Base-by-base conservation (phyloP, 2,329 filamentous ascomycete species). In the Neurospora sp. region DNA sequence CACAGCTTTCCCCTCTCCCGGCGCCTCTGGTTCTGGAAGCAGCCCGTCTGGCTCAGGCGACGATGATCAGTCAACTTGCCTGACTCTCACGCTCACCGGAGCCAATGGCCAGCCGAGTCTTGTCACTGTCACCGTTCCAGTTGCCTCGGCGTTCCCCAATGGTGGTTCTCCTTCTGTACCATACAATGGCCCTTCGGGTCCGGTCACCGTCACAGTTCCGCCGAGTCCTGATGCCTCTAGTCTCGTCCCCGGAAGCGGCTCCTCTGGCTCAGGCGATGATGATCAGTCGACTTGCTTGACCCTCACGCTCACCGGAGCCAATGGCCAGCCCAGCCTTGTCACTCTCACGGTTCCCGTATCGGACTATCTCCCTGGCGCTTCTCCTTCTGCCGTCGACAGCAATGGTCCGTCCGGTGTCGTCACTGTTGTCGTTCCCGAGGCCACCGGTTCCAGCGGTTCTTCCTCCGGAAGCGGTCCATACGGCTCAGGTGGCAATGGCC, bases 361-460 rank as follows among this genome's bases (percentile, higher is more conserved):
- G 12, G 67, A 67, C 62, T 69, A 57, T 69, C 33, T 62, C 40
- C 67, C 57, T 52, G 12, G 62, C 11, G 17, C 10, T 67, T 17
- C 19, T 33, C 62, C 68, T 52, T 69, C 68, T 37, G 62, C 39
- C 33, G 41, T 40, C 6, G 19, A 15, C 46, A 28, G 19, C 46
- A 28, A 15, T 52, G 28, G 52, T 17, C 52, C 52, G 52, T 43
- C 69, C n/a, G 69, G 69, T 8, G 36, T 28, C 12, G 40, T 70
- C 37, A 70, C 70, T 41, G 65, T 72, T 36, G 70, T 70, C 36
- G n/a, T 70, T 40, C 67, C 71, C 36, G 38, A 66, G 10, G 17
- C 67, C 36, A 38, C 66, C 23, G 41, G 11, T 28, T 57, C 70
- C 10, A 40, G 39, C 36, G 33, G 36, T 33, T 37, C 33, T 15